Percentiles rank a stretch among this genome's conserved stretches.
These are phyloP conservation scores for Monosporascus sp. DNA, from an alignment of 2,329 filamentous ascomycete genomes.

Conservation along the genomic window DNA sequence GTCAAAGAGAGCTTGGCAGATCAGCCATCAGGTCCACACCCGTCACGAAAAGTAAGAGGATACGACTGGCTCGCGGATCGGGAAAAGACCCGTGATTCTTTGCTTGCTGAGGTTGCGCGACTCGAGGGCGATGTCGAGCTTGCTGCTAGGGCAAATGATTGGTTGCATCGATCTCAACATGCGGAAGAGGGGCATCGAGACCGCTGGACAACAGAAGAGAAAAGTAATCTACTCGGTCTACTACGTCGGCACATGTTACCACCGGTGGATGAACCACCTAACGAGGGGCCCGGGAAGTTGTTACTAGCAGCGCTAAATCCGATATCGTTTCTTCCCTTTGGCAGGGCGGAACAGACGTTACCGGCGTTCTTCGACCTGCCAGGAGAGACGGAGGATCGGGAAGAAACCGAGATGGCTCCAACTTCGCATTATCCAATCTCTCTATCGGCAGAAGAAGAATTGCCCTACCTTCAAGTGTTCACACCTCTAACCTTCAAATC, in stretches of 20 bases:
- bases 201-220: constrained; percentile 25
- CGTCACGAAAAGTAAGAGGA: constrained; percentile 36
- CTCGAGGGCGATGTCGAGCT: constrained; percentile 55
- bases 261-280: constrained; percentile 23
- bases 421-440: constrained; percentile 61
- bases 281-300: constrained; percentile 33
- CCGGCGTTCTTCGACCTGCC: constrained; percentile 16
- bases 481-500: constrained; percentile 61
- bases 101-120: constrained; percentile 49
- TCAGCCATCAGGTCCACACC: constrained; percentile 17
- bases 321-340: constrained; percentile 46
- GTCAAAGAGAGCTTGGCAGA: background rate
- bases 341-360: constrained; percentile 26
- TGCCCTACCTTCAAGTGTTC: constrained; percentile 67
- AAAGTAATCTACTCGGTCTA: constrained; percentile 34
- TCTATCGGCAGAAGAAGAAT: constrained; percentile 57
- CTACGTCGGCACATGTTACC: constrained; percentile 37
- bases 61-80: constrained; percentile 42
- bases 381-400: constrained; percentile 14
- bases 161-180: constrained; percentile 39
- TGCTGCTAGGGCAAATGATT: constrained; percentile 53
- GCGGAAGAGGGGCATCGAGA: constrained; percentile 14
- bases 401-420: constrained; percentile 32
- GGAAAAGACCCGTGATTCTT: constrained; percentile 43
- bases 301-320: constrained; percentile 46